Evolutionary conservation across 805 yeast genomes (phyloP).

Genomic region (Debaryomyces prosopidis): DNA sequence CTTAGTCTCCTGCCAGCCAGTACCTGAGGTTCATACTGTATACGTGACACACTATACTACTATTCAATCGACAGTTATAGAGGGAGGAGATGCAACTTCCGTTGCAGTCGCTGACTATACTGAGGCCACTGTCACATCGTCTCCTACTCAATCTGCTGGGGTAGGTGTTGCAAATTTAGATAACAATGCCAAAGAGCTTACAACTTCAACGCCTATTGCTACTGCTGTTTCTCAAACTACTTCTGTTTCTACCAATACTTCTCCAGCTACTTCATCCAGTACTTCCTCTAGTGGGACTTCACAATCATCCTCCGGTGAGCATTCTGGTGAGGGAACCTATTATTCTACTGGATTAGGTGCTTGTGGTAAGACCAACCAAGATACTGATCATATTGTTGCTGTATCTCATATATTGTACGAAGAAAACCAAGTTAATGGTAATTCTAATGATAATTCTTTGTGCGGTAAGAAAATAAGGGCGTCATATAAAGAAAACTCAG

Average conservation of each 20-base stretch:
- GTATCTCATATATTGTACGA: constrained; percentile 45
- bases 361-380: constrained; percentile 50
- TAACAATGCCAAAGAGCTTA: constrained; percentile 6
- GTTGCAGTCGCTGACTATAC: constrained; percentile 1
- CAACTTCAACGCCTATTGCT: constrained; percentile 9
- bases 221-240: constrained; percentile 9
- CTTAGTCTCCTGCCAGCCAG: constrained; percentile 22
- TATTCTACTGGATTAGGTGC: constrained; percentile 52
- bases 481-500: constrained; percentile 48
- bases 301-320: constrained; percentile 17
- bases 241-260: constrained; percentile 8
- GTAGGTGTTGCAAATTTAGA: not conserved
- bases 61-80: constrained; percentile 8
- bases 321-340: constrained; percentile 51
- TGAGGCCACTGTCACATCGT: constrained; percentile 13
- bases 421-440: constrained; percentile 27
- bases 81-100: not conserved
- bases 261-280: constrained; percentile 13
- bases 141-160: constrained; percentile 4
- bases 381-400: constrained; percentile 55
- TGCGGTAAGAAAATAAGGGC: constrained; percentile 57
- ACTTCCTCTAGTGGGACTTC: constrained; percentile 10
- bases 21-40: constrained; percentile 26
- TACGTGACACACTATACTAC: constrained; percentile 24
- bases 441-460: constrained; percentile 47